Conservation (phyloP, 2,329 filamentous ascomycete genomes). For the Calonectria multiphialidica region DNA sequence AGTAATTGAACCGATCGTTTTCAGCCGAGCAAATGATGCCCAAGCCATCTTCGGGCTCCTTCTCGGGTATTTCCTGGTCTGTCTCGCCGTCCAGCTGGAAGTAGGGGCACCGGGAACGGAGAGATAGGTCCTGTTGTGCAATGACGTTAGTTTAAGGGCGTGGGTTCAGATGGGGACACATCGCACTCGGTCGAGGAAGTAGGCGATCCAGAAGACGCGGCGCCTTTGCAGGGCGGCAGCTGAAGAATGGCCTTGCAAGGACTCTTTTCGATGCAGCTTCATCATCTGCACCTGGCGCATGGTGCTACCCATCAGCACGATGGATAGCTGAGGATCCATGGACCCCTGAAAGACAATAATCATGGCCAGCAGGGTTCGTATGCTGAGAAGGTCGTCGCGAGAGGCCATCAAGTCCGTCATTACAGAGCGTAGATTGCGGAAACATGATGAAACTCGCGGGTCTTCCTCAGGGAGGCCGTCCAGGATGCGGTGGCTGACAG, state of each 20-base stretch:
- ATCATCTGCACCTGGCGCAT: slow-evolving; percentile 49
- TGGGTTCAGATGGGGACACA: no score
- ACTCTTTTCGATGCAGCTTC: slow-evolving; percentile 44
- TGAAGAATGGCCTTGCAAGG: neutral
- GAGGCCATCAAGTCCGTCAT: slow-evolving; percentile 48
- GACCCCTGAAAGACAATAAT: slow-evolving; percentile 48
- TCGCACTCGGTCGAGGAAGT: slow-evolving; percentile 47
- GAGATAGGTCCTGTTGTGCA: slow-evolving; percentile 47
- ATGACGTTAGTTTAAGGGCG: neutral
- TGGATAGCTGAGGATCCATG: slow-evolving; percentile 46
- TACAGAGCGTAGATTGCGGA: slow-evolving; percentile 47
- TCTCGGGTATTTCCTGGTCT: slow-evolving; percentile 45
- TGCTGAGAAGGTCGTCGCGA: slow-evolving; percentile 44
- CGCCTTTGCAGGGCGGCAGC: slow-evolving; percentile 38
- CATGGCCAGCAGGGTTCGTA: slow-evolving; percentile 51
- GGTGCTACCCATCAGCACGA: slow-evolving; percentile 48
- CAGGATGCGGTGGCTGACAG: slow-evolving; percentile 44
- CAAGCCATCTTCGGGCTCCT: slow-evolving; percentile 10
- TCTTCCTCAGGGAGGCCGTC: slow-evolving; percentile 35
- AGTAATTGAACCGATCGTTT: slow-evolving; percentile 27
- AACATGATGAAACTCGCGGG: slow-evolving; percentile 37
- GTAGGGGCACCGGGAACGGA: slow-evolving; percentile 48
- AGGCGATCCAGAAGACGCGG: slow-evolving; percentile 53
- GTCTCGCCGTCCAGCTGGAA: slow-evolving; percentile 51
- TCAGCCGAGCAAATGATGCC: slow-evolving; percentile 27